phyloP scores from a whole-genome alignment of 2,329 filamentous ascomycete species.

The Aspergillus arachidicola region DNA sequence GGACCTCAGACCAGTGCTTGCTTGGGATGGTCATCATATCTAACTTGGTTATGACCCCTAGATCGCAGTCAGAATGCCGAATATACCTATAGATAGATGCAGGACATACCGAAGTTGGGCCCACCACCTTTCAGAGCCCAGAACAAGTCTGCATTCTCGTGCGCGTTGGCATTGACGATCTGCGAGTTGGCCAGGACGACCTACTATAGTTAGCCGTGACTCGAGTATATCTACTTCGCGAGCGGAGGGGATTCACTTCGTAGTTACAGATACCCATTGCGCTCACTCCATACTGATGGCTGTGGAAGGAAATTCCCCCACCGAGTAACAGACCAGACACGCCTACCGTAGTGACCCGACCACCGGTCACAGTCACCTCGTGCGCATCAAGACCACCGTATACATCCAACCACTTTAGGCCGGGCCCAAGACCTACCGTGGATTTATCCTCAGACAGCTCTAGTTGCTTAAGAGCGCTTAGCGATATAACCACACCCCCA shows the following conservation, averaged over 20 bases:
- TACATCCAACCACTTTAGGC: conserved; percentile 50
- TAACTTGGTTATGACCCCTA: conserved; percentile 21
- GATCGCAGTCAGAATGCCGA: neutral
- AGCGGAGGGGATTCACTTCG: conserved; percentile 15
- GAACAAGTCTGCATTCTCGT: conserved; percentile 30
- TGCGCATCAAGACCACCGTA: conserved; percentile 44
- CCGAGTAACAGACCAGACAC: conserved; percentile 51
- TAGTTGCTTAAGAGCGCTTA: conserved; percentile 45
- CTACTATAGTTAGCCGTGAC: conserved; percentile 5
- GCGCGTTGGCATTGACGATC: conserved; percentile 17
- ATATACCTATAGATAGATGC: neutral
- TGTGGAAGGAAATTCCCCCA: conserved; percentile 27
- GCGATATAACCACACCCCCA: conserved; percentile 53
- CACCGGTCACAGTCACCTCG: conserved; percentile 47
- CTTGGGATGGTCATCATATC: conserved; percentile 21
- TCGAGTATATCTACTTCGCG: neutral
- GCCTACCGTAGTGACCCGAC: conserved; percentile 47
- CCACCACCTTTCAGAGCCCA: conserved; percentile 36
- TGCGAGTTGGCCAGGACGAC: conserved; percentile 21
- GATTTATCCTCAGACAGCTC: conserved; percentile 34
- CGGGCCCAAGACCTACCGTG: conserved; percentile 49
- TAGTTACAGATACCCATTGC: conserved; percentile 19
- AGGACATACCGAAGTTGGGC: conserved; percentile 27
- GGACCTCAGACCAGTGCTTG: conserved; percentile 17
- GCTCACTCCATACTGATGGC: conserved; percentile 18